These are phyloP conservation scores for Colletotrichum gloeosporioides DNA, from an alignment of 2,329 filamentous ascomycete genomes.

Conservation along the genomic window DNA sequence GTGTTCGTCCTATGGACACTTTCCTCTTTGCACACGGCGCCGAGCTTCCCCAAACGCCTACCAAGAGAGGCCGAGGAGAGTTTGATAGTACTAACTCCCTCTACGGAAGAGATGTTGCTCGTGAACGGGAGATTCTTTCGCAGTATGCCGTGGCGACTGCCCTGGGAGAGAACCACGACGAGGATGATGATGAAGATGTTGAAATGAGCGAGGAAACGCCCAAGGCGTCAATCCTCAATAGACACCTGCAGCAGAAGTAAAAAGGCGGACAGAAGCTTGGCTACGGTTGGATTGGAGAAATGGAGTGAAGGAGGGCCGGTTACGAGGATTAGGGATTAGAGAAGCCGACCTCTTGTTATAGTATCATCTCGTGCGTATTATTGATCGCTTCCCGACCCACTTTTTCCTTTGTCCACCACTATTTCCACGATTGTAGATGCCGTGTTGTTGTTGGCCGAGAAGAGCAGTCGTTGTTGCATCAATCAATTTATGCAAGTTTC, in stretches of 20 bases:
- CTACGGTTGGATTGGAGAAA: background rate
- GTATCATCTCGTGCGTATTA: background rate
- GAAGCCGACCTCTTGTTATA: background rate
- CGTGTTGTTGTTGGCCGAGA: background rate
- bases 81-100: conserved; percentile 14
- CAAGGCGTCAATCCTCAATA: conserved; percentile 16
- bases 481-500: background rate
- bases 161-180: background rate
- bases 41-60: background rate
- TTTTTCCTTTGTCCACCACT: background rate
- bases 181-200: background rate
- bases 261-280: background rate
- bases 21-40: background rate
- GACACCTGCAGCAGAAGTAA: background rate
- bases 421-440: background rate
- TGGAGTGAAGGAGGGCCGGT: background rate
- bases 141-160: background rate
- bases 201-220: background rate
- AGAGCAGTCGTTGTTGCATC: background rate
- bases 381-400: background rate
- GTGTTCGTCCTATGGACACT: background rate
- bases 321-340: background rate
- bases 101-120: conserved; percentile 12
- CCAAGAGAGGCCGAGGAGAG: conserved; percentile 10
- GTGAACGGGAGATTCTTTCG: conserved; percentile 14